A percentile compares a stretch with the other conserved stretches of the same genome.
Evolutionary conservation across 345 rosid genomes (phyloP).

Genomic region (Arabidopsis arenosa): DNA sequence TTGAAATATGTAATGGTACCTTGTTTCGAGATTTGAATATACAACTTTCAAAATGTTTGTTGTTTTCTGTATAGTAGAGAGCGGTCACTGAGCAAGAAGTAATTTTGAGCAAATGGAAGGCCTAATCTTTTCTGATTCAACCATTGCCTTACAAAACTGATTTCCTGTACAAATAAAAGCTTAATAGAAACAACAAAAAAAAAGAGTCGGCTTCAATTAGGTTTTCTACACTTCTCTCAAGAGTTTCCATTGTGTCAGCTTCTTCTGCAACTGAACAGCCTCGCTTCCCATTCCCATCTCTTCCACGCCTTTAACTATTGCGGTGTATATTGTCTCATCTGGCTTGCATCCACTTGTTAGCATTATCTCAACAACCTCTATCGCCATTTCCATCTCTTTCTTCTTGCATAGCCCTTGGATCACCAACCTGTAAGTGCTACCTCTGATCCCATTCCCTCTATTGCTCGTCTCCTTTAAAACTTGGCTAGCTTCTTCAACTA

Average conservation of each 20-base stretch:
- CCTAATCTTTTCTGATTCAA: neutral
- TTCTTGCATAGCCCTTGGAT: conserved; percentile 65
- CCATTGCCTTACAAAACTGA: conserved; percentile 25
- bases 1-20: conserved; percentile 10
- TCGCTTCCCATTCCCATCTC: conserved; percentile 69
- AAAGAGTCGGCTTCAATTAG: neutral
- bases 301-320: conserved; percentile 54
- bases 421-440: conserved; percentile 56
- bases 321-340: conserved; percentile 52
- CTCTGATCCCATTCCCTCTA: conserved; percentile 55
- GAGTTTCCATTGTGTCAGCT: conserved; percentile 57
- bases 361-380: conserved; percentile 75
- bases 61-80: no score
- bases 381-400: conserved; percentile 65
- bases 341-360: conserved; percentile 56
- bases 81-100: no score
- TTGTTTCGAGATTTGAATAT: conserved; percentile 3
- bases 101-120: neutral
- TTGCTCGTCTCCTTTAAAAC: conserved; percentile 61
- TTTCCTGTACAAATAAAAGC: conserved; percentile 31
- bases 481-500: conserved; percentile 61
- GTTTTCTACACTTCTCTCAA: conserved; percentile 30
- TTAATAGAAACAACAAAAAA: neutral
- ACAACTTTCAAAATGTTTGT: neutral
- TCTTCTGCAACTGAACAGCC: conserved; percentile 59